A percentile compares a stretch with the other conserved stretches of the same genome.
These are phyloP conservation scores for Maudiozyma saulgeensis DNA, from an alignment of 805 yeast genomes.

Conservation along the genomic window DNA sequence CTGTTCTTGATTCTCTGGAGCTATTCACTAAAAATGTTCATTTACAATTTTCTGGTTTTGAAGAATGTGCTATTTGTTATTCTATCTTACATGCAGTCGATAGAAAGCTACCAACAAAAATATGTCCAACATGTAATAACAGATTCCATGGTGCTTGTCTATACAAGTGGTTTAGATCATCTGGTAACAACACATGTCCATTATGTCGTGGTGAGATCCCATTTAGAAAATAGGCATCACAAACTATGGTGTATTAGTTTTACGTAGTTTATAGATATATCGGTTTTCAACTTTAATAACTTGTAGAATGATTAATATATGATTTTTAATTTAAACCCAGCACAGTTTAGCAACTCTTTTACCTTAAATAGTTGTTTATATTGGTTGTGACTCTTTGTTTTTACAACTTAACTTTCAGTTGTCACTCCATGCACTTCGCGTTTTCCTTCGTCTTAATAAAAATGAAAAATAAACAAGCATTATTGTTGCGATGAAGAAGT, in stretches of 20 bases:
- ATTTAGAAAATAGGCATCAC: conserved; percentile 15
- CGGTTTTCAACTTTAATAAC: no score
- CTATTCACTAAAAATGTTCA: conserved; percentile 53
- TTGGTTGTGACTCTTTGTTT: no score
- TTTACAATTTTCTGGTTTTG: conserved; percentile 85
- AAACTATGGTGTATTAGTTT: background rate
- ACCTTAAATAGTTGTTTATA: no score
- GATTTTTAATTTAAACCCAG: no score
- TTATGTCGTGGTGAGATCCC: conserved; percentile 56
- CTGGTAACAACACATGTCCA: conserved; percentile 89
- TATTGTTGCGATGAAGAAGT: no score
- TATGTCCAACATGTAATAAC: conserved; percentile 83
- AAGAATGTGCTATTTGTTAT: conserved; percentile 95
- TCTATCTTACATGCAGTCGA: conserved; percentile 80
- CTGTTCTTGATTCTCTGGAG: conserved; percentile 37
- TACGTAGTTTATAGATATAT: background rate
- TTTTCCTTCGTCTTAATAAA: no score
- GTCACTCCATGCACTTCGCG: no score
- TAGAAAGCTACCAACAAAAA: conserved; percentile 80
- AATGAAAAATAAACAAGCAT: no score
- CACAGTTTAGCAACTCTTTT: no score
- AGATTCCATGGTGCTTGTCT: conserved; percentile 93
- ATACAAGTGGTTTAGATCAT: conserved; percentile 94
- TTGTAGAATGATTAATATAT: no score
- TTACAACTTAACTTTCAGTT: no score